Base-by-base conservation (phyloP, 331 rosid genomes). In the Prunus yedoensis region DNA sequence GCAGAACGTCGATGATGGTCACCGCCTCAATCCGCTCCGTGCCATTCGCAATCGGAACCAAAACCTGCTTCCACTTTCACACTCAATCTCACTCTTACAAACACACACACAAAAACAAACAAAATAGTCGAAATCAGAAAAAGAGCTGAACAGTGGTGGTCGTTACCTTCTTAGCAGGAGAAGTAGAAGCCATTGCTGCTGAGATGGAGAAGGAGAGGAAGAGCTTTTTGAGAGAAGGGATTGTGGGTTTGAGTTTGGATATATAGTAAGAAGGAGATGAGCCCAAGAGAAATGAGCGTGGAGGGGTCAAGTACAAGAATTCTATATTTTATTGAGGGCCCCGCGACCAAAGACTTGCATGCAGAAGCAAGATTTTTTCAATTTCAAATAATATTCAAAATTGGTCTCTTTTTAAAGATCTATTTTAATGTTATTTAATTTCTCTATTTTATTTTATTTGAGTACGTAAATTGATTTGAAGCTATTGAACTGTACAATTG, bases 11-110 rank as follows among this genome's bases (percentile, higher is more conserved):
- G 77, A 85, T 54, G 82, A 86, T 75, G 81, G 89, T 89, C 81
- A 94, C 89, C 3, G 98, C 97, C 76, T 94, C 98, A 79, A 91
- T 89, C 71, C 96, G 91, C 85, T 94, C 98, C 60, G 95, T 74
- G 50, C 95, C 96, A 35, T 87, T 87, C 5, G 98, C 98, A 82
- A 94, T 85, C 63, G 98, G 98, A 81, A 91, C 83, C 77, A 94
- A 58, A 69, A 91, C 96, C 90, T 91, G 38, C 70, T 10, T 8
- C 4, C n/a, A 71, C 15, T 3, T 45, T 7, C 3, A 11, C 27
- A 45, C 9, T 59, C 58, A 73, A 30, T 17, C 68, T 27, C 77
- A 46, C 18, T 27, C 57, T 1, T 16, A 18, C 32, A 62, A 45
- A 32, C 38, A 32, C 1, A 32, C 38, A 32, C 38, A 30, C 27